Conservation (phyloP, 257 asterid genomes). For the Penstemon davidsonii region DNA sequence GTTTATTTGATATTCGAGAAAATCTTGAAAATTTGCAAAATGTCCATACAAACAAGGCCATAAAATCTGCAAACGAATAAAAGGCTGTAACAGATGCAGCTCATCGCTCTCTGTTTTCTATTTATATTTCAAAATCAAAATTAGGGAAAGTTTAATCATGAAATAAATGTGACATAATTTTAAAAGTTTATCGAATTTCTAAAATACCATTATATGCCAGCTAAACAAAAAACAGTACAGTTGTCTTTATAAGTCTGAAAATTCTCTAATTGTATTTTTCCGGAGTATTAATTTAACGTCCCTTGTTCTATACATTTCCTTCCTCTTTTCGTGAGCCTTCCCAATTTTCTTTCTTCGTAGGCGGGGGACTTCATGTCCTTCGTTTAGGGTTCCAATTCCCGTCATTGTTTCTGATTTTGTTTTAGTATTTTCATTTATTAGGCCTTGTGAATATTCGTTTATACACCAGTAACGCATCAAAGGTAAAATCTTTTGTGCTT, state of each 20-base stretch:
- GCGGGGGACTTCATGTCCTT: conserved; percentile 24
- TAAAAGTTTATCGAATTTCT: not conserved
- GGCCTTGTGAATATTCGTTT: conserved; percentile 13
- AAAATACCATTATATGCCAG: not conserved
- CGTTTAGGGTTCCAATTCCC: conserved; percentile 36
- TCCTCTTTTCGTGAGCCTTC: conserved; percentile 11
- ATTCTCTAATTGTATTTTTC: not conserved
- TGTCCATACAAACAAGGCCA: too few species aligned
- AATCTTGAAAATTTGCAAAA: too few species aligned
- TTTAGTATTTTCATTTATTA: not conserved
- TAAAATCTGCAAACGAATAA: too few species aligned
- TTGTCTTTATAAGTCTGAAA: not conserved
- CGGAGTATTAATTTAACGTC: not conserved
- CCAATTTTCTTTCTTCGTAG: not conserved
- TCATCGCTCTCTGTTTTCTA: too few species aligned
- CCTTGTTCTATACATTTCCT: conserved; percentile 18
- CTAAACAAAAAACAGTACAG: not conserved
- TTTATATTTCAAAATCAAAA: not conserved
- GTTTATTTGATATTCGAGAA: too few species aligned
- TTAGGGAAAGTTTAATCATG: not conserved
- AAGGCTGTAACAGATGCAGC: too few species aligned
- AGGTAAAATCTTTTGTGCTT: conserved; percentile 40
- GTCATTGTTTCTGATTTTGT: conserved; percentile 10
- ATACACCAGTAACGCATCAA: conserved; percentile 27
- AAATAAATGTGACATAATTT: not conserved